These are phyloP conservation scores for Mycena filopes DNA, from an alignment of 768 basidiomycete species.

Conservation along the genomic window DNA sequence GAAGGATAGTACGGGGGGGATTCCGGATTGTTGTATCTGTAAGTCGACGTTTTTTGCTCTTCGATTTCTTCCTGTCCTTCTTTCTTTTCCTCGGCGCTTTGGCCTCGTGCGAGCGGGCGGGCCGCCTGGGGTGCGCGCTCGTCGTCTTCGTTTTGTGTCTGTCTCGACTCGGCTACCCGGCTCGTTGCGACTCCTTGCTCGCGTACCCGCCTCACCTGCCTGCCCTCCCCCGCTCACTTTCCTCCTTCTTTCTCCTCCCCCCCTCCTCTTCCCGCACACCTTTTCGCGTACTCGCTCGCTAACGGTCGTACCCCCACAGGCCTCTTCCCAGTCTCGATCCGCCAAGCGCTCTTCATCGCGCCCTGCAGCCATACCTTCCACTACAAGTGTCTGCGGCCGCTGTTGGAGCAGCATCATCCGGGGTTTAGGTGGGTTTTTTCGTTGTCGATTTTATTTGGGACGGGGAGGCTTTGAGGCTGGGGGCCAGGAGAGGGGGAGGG, in stretches of 20 bases:
- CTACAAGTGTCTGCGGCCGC: conserved; percentile 96
- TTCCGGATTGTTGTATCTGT: conserved; percentile 96
- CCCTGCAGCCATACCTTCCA: conserved; percentile 97
- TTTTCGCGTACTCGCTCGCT: background rate
- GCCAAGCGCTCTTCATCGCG: conserved; percentile 96
- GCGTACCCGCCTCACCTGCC: background rate
- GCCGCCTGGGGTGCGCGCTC: too few relatives aligned
- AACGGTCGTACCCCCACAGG: conserved; percentile 39
- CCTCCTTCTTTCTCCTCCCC: background rate
- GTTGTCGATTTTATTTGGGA: background rate
- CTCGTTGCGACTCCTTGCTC: background rate
- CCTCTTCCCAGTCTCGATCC: conserved; percentile 89
- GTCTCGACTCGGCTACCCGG: background rate
- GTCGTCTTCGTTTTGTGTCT: conserved; percentile 2
- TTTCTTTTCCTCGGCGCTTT: conserved; percentile 3
- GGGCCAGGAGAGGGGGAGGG: background rate
- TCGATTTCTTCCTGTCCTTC: background rate
- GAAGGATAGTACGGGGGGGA: conserved; percentile 39
- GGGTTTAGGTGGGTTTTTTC: conserved; percentile 61
- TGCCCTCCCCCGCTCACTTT: background rate
- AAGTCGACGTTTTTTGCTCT: conserved; percentile 41
- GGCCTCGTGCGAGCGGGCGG: too few relatives aligned
- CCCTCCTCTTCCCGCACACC: too few relatives aligned
- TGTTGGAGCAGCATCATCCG: conserved; percentile 89
- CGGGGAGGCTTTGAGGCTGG: background rate